A percentile compares a stretch with the other conserved stretches of the same genome.
These are phyloP conservation scores for Podospora pseudoanserina DNA, from an alignment of 495 filamentous ascomycete genomes.

Conservation along the genomic window DNA sequence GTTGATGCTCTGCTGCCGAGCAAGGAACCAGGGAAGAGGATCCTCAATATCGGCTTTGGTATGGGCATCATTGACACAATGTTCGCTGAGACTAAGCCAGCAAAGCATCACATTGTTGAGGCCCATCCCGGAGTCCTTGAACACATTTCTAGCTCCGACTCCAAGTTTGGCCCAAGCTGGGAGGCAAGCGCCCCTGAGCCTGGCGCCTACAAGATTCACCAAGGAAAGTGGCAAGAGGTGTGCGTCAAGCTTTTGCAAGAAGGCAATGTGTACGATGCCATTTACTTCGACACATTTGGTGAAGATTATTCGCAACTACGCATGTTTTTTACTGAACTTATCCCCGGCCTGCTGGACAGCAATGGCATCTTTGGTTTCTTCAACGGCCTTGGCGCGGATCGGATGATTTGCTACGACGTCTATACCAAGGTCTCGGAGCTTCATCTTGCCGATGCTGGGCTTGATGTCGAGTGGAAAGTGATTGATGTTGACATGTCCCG, in stretches of 20 bases:
- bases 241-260: constrained; percentile 65
- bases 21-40: constrained; percentile 53
- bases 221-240: constrained; percentile 80
- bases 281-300: constrained; percentile 98
- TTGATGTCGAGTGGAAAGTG: constrained; percentile 83
- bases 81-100: constrained; percentile 66
- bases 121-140: constrained; percentile 79
- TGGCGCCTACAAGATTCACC: constrained; percentile 45
- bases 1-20: constrained; percentile 49
- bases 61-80: constrained; percentile 94
- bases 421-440: constrained; percentile 90
- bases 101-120: constrained; percentile 82
- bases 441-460: constrained; percentile 85
- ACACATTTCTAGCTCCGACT: constrained; percentile 51
- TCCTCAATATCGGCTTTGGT: constrained; percentile 91
- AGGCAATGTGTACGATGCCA: constrained; percentile 75
- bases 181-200: constrained; percentile 36
- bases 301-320: constrained; percentile 84
- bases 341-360: constrained; percentile 71
- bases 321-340: constrained; percentile 82
- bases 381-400: constrained; percentile 90
- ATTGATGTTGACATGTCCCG: constrained; percentile 63
- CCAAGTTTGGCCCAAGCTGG: constrained; percentile 47
- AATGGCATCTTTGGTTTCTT: constrained; percentile 86
- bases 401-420: constrained; percentile 90